Base-by-base conservation (phyloP, 2,329 filamentous ascomycete species). In the Venturia nashicola region DNA sequence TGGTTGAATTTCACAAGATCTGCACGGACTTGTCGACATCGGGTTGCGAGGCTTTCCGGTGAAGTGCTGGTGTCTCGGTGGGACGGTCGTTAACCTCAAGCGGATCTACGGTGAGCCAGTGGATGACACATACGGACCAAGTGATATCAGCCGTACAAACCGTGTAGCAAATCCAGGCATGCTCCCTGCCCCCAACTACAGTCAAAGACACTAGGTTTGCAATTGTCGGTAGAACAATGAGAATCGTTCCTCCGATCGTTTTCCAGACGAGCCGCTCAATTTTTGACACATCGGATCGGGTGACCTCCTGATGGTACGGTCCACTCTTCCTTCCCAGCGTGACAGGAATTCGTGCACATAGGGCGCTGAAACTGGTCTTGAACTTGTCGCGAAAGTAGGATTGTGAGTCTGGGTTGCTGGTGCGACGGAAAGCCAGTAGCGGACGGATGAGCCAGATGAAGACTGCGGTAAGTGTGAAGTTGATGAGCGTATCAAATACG, bases 131-230 rank as follows among this genome's bases (percentile, higher is more conserved):
- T 1, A 71, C 71, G 6, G 70, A 68, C 72, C 72, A 75, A 5
- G 73, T 74, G 1, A 75, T 71, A 64, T 78, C 76, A 12, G 75
- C 66, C 1, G 71, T 74, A 67, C 77, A 79, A 1, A 75, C 67
- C 0, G 70, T 72, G 61, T 76, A 71, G 64, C 76, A 78, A 5
- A 78, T 65, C 75, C 76, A 78, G 0, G 72, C 74, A 20, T 73
- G 67, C 64, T 78, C 75, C 11, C 70, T 67, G 1, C 74, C 75
- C 5, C 68, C 55, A 18, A 72, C 66, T 23, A 65, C 64, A 27
- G 68, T 73, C 16, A 77, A 63, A 12, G 74, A 64, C 0, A 66
- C 68, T 0, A 78, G 61, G 61, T 78, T 79, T 16, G 68, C 71
- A 2, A 75, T 68, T 2, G 75, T 78, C 6, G 76, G 74, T 0